These are phyloP conservation scores for Brassica carinata DNA, from an alignment of 345 rosid genomes.

Conservation along the genomic window DNA sequence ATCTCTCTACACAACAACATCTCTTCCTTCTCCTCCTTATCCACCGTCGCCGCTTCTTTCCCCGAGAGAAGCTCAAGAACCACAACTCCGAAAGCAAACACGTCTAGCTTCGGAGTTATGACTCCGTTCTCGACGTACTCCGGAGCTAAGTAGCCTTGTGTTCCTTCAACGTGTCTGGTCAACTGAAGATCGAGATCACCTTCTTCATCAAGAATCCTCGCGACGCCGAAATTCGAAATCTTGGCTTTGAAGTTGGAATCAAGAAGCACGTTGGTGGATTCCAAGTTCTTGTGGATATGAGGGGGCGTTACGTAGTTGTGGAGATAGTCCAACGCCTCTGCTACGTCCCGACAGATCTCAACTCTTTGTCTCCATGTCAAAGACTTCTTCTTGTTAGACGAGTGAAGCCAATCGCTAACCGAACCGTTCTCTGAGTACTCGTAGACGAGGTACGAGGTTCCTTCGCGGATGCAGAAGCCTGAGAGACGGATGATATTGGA, in stretches of 20 bases:
- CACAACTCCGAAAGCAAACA: conserved; percentile 82
- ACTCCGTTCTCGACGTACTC: conserved; percentile 89
- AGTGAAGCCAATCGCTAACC: conserved; percentile 64
- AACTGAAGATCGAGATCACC: conserved; percentile 56
- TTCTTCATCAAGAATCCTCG: conserved; percentile 55
- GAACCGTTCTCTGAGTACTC: conserved; percentile 78
- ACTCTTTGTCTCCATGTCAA: conserved; percentile 87
- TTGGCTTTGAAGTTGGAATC: conserved; percentile 77
- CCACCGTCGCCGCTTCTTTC: conserved; percentile 55
- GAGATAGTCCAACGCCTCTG: conserved; percentile 79
- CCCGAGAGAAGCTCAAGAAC: conserved; percentile 83
- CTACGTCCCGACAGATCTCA: conserved; percentile 66
- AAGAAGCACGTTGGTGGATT: conserved; percentile 73
- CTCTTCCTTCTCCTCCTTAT: conserved; percentile 31
- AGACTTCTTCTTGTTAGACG: conserved; percentile 34
- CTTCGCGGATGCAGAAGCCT: conserved; percentile 77
- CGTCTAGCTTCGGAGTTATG: conserved; percentile 81
- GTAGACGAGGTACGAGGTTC: conserved; percentile 77
- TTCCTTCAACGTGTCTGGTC: conserved; percentile 82
- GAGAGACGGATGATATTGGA: conserved; percentile 81
- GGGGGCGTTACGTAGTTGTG: conserved; percentile 81
- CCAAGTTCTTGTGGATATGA: conserved; percentile 80
- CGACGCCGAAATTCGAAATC: conserved; percentile 74
- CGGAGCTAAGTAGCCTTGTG: conserved; percentile 87
- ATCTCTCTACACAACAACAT: conserved; percentile 55